Conservation (phyloP, 192 early-diverging fungal species). For the Gamsiella multidivaricata region DNA sequence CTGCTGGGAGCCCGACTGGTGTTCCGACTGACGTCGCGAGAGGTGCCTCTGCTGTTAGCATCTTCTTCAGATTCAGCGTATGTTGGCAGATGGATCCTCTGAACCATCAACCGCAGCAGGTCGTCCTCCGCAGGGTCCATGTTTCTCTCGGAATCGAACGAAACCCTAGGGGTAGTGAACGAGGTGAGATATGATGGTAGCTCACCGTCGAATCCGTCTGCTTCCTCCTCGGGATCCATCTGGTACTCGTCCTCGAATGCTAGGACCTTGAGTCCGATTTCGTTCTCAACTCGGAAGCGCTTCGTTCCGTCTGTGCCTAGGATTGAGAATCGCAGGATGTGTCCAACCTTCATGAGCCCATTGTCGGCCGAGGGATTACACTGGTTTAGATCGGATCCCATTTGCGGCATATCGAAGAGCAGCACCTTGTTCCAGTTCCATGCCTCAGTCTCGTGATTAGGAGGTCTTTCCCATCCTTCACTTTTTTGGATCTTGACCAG, state of each 20-base stretch:
- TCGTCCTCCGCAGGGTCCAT: constrained; percentile 43
- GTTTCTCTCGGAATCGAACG: constrained; percentile 43
- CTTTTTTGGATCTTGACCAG: constrained; percentile 53
- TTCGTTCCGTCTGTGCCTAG: constrained; percentile 31
- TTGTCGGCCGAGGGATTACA: constrained; percentile 49
- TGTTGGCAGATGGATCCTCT: constrained; percentile 40
- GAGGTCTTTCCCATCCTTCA: constrained; percentile 39
- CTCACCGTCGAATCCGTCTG: constrained; percentile 3
- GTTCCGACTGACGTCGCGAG: constrained; percentile 24
- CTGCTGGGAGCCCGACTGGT: constrained; percentile 30
- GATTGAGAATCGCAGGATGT: constrained; percentile 37
- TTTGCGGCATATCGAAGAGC: constrained; percentile 47
- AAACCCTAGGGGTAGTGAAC: constrained; percentile 44
- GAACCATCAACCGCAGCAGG: constrained; percentile 22
- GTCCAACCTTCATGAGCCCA: constrained; percentile 46
- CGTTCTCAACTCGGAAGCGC: constrained; percentile 37
- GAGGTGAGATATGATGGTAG: constrained; percentile 46
- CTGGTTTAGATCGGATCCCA: constrained; percentile 37
- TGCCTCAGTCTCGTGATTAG: constrained; percentile 8
- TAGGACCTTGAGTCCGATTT: constrained; percentile 41
- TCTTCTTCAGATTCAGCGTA: constrained; percentile 46
- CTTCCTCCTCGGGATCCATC: constrained; percentile 22
- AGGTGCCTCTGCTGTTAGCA: constrained; percentile 32
- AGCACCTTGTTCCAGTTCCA: constrained; percentile 54
- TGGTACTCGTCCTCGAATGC: constrained; percentile 41